phyloP scores from a whole-genome alignment of 179 eudicot genomes.

The Silene vulgaris region DNA sequence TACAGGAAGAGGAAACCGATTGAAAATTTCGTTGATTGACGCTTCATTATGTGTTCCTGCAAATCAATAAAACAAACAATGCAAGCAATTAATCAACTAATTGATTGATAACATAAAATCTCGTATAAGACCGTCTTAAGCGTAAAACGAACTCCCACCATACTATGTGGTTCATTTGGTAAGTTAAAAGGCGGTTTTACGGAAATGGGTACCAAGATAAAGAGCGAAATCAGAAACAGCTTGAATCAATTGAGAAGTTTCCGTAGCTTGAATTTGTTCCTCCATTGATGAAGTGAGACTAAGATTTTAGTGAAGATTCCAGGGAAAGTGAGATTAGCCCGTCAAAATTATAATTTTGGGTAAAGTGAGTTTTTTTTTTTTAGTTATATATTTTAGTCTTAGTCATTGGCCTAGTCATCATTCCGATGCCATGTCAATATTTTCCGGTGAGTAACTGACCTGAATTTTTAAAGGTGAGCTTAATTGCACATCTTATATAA shows the following conservation, averaged over 20 bases:
- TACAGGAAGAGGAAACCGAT: conserved; percentile 59
- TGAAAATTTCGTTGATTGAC: conserved; percentile 48
- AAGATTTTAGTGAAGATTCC: not conserved
- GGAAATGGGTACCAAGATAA: conserved; percentile 15
- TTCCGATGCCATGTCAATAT: no score
- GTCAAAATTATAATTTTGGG: no score
- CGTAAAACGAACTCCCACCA: no score
- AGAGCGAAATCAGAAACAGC: conserved; percentile 23
- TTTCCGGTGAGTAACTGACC: no score
- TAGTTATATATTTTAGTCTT: no score
- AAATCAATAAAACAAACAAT: not conserved
- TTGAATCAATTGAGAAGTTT: conserved; percentile 19
- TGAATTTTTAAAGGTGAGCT: no score
- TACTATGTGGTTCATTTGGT: no score
- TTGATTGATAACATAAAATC: not conserved
- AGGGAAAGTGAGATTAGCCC: not conserved
- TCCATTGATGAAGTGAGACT: conserved; percentile 9
- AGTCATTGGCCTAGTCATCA: no score
- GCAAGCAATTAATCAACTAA: not conserved
- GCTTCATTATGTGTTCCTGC: conserved; percentile 46
- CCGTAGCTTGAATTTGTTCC: conserved; percentile 4
- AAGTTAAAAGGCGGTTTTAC: no score
- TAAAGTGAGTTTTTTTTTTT: no score
- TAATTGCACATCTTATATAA: no score
- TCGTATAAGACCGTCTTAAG: no score